phyloP scores from a whole-genome alignment of 768 basidiomycete genomes.

The Lactarius sanguifluus region DNA sequence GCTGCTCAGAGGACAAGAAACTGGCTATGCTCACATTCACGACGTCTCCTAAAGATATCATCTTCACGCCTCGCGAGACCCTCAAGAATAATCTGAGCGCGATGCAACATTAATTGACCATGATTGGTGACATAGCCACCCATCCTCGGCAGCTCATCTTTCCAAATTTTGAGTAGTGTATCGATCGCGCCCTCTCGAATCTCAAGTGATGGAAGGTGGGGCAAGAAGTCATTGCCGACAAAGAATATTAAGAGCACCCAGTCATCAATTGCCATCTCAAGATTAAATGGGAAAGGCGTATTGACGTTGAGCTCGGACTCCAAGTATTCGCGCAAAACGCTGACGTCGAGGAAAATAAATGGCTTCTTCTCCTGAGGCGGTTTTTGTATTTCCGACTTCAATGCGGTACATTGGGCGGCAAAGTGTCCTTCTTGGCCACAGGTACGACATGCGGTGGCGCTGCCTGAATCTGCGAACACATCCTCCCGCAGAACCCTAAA shows the following conservation, averaged over 20 bases:
- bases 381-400: constrained; percentile 66
- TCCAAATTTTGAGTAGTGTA: constrained; percentile 95
- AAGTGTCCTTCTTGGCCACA: constrained; percentile 96
- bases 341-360: constrained; percentile 99
- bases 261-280: constrained; percentile 98
- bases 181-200: constrained; percentile 99
- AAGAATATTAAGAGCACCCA: constrained; percentile 99
- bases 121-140: constrained; percentile 96
- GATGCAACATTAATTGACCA: constrained; percentile 78
- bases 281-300: constrained; percentile 79
- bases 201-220: constrained; percentile 96
- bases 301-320: constrained; percentile 92
- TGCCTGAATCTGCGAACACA: constrained; percentile 87
- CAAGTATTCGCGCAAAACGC: constrained; percentile 94
- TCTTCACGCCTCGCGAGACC: constrained; percentile 93
- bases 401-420: constrained; percentile 90
- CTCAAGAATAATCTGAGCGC: constrained; percentile 93
- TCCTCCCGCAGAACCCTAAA: constrained; percentile 98
- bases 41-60: constrained; percentile 89
- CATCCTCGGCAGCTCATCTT: constrained; percentile 89
- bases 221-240: constrained; percentile 99
- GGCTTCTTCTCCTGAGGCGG: constrained; percentile 80
- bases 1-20: constrained; percentile 7
- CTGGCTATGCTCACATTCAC: constrained; percentile 62
- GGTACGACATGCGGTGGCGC: constrained; percentile 75